Conservation (phyloP, 2,329 filamentous ascomycete species). For the Thermomyces lanuginosus region DNA sequence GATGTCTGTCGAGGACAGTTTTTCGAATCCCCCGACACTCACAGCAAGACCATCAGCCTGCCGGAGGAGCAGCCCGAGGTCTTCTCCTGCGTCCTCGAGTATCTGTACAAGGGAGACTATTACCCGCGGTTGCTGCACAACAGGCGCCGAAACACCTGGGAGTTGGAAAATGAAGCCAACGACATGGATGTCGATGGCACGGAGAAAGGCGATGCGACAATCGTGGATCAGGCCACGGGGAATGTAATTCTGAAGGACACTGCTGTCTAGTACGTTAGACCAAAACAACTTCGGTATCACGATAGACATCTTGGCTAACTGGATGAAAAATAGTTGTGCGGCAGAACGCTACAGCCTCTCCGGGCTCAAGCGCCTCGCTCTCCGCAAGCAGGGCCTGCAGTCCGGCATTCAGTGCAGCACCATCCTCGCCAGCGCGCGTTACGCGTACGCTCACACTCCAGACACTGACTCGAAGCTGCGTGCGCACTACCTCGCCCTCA, state of each 20-base stretch:
- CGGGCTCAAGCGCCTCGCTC: conserved; percentile 66
- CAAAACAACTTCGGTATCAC: too few relatives aligned
- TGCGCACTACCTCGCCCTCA: conserved; percentile 80
- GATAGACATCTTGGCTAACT: neutral
- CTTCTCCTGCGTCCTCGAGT: conserved; percentile 80
- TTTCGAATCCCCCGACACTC: conserved; percentile 40
- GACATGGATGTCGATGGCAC: conserved; percentile 23
- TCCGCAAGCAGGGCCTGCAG: conserved; percentile 80
- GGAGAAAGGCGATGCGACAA: conserved; percentile 45
- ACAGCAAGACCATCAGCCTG: conserved; percentile 56
- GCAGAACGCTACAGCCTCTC: conserved; percentile 71
- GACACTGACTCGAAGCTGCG: conserved; percentile 81
- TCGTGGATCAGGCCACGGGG: conserved; percentile 50
- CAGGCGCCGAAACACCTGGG: conserved; percentile 64
- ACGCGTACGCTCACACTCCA: conserved; percentile 75
- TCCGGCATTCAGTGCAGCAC: conserved; percentile 70
- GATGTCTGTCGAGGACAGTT: conserved; percentile 46
- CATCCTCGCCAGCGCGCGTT: conserved; percentile 74
- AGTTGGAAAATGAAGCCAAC: conserved; percentile 48
- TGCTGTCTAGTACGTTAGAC: conserved; percentile 50
- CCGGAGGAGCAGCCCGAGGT: conserved; percentile 79
- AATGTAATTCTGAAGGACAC: conserved; percentile 71
- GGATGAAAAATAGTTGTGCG: conserved; percentile 39
- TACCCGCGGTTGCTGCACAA: conserved; percentile 69
- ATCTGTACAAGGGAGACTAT: conserved; percentile 88